Percentiles rank a stretch among this genome's conserved stretches.
These are phyloP conservation scores for Panicum hallii DNA, from an alignment of 202 grass and related monocot genomes.

Conservation along the genomic window DNA sequence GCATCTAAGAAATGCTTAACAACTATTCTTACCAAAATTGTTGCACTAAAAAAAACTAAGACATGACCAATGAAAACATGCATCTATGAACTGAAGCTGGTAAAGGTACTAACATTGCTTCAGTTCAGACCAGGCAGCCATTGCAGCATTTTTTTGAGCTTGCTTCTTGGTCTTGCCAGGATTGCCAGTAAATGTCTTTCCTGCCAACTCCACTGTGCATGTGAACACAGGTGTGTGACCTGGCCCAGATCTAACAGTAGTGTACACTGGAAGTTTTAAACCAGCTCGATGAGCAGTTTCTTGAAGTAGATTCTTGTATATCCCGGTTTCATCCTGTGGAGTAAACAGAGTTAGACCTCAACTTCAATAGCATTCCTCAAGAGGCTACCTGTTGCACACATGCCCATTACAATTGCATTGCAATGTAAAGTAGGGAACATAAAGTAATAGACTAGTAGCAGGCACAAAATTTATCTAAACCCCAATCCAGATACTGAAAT, in stretches of 20 bases:
- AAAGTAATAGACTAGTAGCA: background rate
- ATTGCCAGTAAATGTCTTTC: constrained; percentile 73
- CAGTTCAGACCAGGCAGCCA: constrained; percentile 77
- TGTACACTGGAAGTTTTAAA: constrained; percentile 69
- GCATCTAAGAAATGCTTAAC: background rate
- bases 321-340: constrained; percentile 80
- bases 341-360: constrained; percentile 37
- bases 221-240: constrained; percentile 75
- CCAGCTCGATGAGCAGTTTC: constrained; percentile 87
- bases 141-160: constrained; percentile 89
- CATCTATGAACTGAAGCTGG: constrained; percentile 12
- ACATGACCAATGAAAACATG: background rate
- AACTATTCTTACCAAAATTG: constrained; percentile 6
- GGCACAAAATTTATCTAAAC: background rate
- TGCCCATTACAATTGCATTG: constrained; percentile 31
- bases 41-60: background rate
- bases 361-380: constrained; percentile 24
- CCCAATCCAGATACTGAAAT: constrained; percentile 31
- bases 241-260: constrained; percentile 72
- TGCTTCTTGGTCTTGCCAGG: constrained; percentile 85
- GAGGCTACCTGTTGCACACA: background rate
- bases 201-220: constrained; percentile 79
- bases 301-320: constrained; percentile 88
- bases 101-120: constrained; percentile 67
- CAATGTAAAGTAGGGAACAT: constrained; percentile 35